Evolutionary conservation across 108 stramenopile genomes (phyloP).

Genomic region (Cyclotella distinguenda): DNA sequence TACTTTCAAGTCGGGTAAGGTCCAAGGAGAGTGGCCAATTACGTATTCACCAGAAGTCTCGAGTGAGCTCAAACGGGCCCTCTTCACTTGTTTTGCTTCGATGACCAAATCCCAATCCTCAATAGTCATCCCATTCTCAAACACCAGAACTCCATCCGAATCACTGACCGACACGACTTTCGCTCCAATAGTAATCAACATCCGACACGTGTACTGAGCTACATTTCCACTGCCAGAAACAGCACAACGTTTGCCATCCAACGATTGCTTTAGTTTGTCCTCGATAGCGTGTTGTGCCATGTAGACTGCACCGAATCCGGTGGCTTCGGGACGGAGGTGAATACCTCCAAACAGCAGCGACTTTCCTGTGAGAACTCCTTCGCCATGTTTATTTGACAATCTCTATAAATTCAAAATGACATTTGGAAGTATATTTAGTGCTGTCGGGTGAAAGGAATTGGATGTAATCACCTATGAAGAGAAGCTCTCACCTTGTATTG

Average conservation of each 20-base stretch:
- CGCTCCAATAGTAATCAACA: conserved; percentile 63
- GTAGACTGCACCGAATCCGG: conserved; percentile 75
- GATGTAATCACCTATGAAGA: too few species aligned
- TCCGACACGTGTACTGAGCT: conserved; percentile 62
- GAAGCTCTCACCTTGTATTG: conserved; percentile 57
- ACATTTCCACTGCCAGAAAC: conserved; percentile 78
- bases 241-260: conserved; percentile 63
- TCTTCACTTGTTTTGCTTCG: conserved; percentile 55
- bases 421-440: too few species aligned
- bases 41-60: conserved; percentile 49
- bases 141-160: conserved; percentile 70
- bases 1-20: conserved; percentile 29
- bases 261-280: conserved; percentile 38
- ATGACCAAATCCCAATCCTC: conserved; percentile 56
- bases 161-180: conserved; percentile 90
- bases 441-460: too few species aligned
- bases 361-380: conserved; percentile 79
- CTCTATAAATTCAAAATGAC: too few species aligned
- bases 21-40: conserved; percentile 50
- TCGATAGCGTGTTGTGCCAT: conserved; percentile 71
- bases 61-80: conserved; percentile 53
- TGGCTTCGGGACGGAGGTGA: conserved; percentile 72
- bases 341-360: conserved; percentile 63
- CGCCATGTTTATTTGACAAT: conserved; percentile 65
- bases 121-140: conserved; percentile 64